Percentiles rank a stretch among this genome's conserved stretches.
Evolutionary conservation across 352 stramenopile genomes (phyloP).

Genomic region (Pythium oligandrum): DNA sequence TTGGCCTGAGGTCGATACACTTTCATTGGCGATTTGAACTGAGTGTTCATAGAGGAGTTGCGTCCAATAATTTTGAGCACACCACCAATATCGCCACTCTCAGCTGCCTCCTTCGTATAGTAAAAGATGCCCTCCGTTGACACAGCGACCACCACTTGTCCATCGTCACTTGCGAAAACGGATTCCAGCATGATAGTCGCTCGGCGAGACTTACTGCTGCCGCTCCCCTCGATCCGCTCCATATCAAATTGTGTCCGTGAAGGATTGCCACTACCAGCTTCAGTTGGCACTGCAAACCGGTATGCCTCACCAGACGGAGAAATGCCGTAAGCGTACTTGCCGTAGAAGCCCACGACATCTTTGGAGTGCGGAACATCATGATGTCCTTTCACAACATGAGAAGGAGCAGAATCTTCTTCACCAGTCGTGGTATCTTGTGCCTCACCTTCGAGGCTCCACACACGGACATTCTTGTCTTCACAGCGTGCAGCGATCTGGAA

Average conservation of each 20-base stretch:
- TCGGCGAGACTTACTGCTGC: slow-evolving; percentile 57
- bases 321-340: slow-evolving; percentile 62
- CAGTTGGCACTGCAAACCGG: slow-evolving; percentile 37
- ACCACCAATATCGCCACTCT: slow-evolving; percentile 7
- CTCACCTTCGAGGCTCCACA: slow-evolving; percentile 52
- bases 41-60: slow-evolving; percentile 55
- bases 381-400: slow-evolving; percentile 46
- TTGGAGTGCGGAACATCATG: slow-evolving; percentile 55
- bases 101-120: slow-evolving; percentile 39
- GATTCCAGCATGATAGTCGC: slow-evolving; percentile 69
- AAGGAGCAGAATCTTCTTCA: slow-evolving; percentile 3
- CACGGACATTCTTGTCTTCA: slow-evolving; percentile 53
- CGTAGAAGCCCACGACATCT: slow-evolving; percentile 54
- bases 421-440: slow-evolving; percentile 20
- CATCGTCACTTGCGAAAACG: slow-evolving; percentile 60
- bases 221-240: slow-evolving; percentile 54
- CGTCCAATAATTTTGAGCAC: slow-evolving; percentile 57
- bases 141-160: slow-evolving; percentile 48
- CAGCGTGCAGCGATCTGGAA: slow-evolving; percentile 40
- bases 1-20: slow-evolving; percentile 41
- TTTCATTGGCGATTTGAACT: slow-evolving; percentile 71
- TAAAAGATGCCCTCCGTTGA: slow-evolving; percentile 74
- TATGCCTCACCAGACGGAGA: slow-evolving; percentile 60
- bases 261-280: slow-evolving; percentile 12
- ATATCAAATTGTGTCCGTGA: slow-evolving; percentile 53